Base-by-base conservation (phyloP, 2,329 filamentous ascomycete species). In the Rutstroemia sp. region DNA sequence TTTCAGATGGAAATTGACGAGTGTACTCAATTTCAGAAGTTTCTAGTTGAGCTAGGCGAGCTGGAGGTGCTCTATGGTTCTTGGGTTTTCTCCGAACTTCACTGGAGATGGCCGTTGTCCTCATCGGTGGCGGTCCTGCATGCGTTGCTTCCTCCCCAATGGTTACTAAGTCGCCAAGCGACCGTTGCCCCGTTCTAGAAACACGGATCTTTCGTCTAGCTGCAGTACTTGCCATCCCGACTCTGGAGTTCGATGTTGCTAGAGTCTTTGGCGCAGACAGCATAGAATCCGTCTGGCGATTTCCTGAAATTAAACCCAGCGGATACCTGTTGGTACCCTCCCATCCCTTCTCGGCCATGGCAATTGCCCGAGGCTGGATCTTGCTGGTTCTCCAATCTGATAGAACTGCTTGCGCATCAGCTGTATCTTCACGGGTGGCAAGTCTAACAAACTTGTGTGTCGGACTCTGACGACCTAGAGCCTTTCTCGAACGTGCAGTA, bases 351-450 rank as follows among this genome's bases (percentile, higher is more conserved):
- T 14, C 25, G n/a, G 16, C 37, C 34, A 8, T 44, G 7, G 37
- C 25, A 27, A 51, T 45, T 14, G 42, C n/a, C 41, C 52, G 65
- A 2, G 60, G 64, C 12, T 57, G 27, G 23, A 69, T 68, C 25
- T 50, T 65, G 8, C 65, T 64, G n/a, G 65, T 68, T 63, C 71
- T 80, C 83, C 83, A 87, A 51, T 78, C 71, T 39, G 73, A 70
- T 21, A 87, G 68, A 9, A 80, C 72, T 7, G 74, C 73, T 9
- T 76, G 70, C 1, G 76, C 82, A 65, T 86, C 83, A 17, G 81
- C 60, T 58, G 84, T 81, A 63, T 86, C 83, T 60, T 73, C 72
- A n/a, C 81, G 76, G 30, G 75, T 83, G 21, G 79, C 81, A n/a
- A 87, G 71, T 56, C 77, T 75, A 58, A 87, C 82, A n/a, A 72